A percentile compares a stretch with the other conserved stretches of the same genome.
Conservation (phyloP, 768 basidiomycete genomes). For the Pisolithus tinctorius region DNA sequence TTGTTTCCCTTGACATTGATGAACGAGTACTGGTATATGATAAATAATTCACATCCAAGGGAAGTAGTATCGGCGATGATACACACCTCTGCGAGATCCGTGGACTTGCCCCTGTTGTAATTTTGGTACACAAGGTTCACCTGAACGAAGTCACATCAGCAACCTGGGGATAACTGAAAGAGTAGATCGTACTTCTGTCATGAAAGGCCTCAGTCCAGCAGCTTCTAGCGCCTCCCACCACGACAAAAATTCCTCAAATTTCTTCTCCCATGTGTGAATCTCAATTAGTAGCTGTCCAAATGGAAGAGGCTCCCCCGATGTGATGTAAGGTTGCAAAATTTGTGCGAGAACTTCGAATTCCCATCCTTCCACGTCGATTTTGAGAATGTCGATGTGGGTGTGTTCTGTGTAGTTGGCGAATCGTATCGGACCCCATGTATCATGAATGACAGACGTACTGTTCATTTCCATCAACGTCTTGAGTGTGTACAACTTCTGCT, state of each 20-base stretch:
- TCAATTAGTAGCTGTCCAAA: conserved; percentile 45
- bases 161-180: background rate
- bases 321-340: conserved; percentile 32
- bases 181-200: conserved; percentile 30
- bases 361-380: conserved; percentile 44
- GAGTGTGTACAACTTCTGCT: conserved; percentile 39
- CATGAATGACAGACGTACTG: conserved; percentile 20
- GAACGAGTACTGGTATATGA: conserved; percentile 41
- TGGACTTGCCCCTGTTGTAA: conserved; percentile 39
- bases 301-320: conserved; percentile 32
- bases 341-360: conserved; percentile 39
- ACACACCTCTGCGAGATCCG: conserved; percentile 46
- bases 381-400: conserved; percentile 33
- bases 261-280: conserved; percentile 34
- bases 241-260: conserved; percentile 28
- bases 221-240: conserved; percentile 45
- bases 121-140: conserved; percentile 55
- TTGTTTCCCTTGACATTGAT: conserved; percentile 46
- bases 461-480: conserved; percentile 38
- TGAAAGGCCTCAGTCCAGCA: conserved; percentile 41
- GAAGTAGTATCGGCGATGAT: background rate
- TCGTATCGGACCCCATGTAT: background rate
- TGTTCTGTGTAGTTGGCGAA: conserved; percentile 19
- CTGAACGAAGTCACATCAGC: conserved; percentile 21
- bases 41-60: conserved; percentile 1